phyloP scores from a whole-genome alignment of 495 filamentous ascomycete species.

The Apodospora peruviana region DNA sequence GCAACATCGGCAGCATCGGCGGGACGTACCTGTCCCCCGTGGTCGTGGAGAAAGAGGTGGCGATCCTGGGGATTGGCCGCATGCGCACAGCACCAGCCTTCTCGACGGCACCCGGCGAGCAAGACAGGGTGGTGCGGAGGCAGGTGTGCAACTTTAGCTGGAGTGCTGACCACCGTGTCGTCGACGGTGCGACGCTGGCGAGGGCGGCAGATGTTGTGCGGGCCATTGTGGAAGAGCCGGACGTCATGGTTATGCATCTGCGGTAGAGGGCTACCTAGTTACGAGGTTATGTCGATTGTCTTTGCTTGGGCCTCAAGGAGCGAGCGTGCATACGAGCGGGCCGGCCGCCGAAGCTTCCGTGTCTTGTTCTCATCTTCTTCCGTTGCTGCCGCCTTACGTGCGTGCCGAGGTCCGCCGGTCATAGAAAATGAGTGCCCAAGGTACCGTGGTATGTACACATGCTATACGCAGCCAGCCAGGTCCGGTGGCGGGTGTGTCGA shows the following conservation, averaged over 20 bases:
- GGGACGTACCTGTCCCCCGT: conserved; percentile 88
- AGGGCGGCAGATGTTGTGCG: conserved; percentile 76
- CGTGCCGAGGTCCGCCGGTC: too few species aligned
- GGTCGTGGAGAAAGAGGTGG: conserved; percentile 83
- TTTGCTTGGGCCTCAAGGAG: too few species aligned
- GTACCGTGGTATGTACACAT: too few species aligned
- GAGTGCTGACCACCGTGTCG: conserved; percentile 92
- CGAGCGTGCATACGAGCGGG: too few species aligned
- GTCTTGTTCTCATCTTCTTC: too few species aligned
- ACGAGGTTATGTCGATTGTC: too few species aligned
- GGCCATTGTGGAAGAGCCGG: conserved; percentile 73
- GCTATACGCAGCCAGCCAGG: too few species aligned
- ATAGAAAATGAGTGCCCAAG: too few species aligned
- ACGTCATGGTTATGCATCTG: conserved; percentile 68
- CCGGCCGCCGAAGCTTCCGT: too few species aligned
- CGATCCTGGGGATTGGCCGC: conserved; percentile 85
- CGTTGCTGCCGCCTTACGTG: too few species aligned
- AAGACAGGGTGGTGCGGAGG: conserved; percentile 53
- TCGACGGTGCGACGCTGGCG: conserved; percentile 93
- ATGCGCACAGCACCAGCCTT: conserved; percentile 71
- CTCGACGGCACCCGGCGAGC: conserved; percentile 34
- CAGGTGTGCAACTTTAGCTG: conserved; percentile 84
- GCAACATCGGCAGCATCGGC: conserved; percentile 95
- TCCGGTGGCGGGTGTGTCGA: too few species aligned
- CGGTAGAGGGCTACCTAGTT: conserved; percentile 27